Conservation (phyloP, 345 rosid genomes). For the Brassica cretica region DNA sequence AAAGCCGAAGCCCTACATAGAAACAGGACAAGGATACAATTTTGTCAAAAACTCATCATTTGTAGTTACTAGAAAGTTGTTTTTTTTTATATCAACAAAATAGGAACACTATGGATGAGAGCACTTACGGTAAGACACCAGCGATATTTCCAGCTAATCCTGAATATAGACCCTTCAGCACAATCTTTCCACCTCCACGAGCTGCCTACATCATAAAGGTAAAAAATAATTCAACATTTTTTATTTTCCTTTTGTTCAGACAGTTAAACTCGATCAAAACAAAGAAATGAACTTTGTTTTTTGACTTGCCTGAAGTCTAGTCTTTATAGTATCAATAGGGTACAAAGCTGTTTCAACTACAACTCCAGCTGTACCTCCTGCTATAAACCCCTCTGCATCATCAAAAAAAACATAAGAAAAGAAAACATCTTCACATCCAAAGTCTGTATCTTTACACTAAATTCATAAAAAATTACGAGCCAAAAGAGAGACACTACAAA, state of each 20-base stretch:
- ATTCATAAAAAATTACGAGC: background rate
- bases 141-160: constrained; percentile 91
- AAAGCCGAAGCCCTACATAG: constrained; percentile 84
- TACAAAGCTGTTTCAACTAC: constrained; percentile 93
- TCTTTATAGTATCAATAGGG: constrained; percentile 93
- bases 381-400: constrained; percentile 80
- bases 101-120: constrained; percentile 3
- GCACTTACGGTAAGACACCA: constrained; percentile 92
- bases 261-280: background rate
- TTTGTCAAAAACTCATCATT: too few species aligned
- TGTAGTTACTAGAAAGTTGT: background rate
- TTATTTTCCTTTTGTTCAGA: background rate
- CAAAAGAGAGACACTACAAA: background rate
- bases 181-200: constrained; percentile 84
- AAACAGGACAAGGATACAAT: background rate
- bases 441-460: background rate
- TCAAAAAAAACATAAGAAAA: constrained; percentile 11
- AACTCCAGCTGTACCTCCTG: constrained; percentile 96
- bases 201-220: constrained; percentile 53
- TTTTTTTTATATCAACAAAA: background rate
- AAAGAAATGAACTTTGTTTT: background rate
- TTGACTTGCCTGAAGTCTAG: constrained; percentile 86
- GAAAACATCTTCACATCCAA: background rate
- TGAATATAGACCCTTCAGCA: constrained; percentile 85
- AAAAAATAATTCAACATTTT: background rate